Evolutionary conservation across 257 asterid genomes (phyloP), one percentile per base, ranked within the genome.

Genomic region (Nemophila menziesii): DNA sequence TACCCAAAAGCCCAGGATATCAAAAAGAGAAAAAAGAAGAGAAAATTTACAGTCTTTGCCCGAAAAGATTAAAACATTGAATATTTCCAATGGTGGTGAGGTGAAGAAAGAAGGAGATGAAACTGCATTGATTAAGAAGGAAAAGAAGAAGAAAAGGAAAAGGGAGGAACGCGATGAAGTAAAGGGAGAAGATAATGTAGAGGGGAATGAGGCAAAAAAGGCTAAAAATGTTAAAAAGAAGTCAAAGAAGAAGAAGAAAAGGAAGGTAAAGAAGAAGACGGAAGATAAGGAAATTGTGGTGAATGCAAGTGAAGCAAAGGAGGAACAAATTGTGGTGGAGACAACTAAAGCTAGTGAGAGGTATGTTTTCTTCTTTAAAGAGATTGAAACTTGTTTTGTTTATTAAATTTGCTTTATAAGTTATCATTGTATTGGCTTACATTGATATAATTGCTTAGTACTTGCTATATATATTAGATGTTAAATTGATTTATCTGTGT

Each of bases 21-120:
- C 92, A 12, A 89, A 74, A 48, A 67, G 85, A 58, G 82, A 59
- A 54, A 79, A 71, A 54, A 75, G 78, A 27, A 66, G 77, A 29
- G 67, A 54, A 46, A 78, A 43, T 46, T 63, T 61, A 0, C 47
- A 13, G 17, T 22, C 55, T 65, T 53, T 47, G 46, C 53, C 36
- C 16, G 78, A 61, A 68, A 70, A 65, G 36, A 34, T 39, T 7
- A 69, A 54, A 33, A 26, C 26, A 33, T 42, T 58, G n/a, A 8
- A 24, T 2, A 22, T 4, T 5, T 16, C 1, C 19, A 1, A 29
- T 29, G 45, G 13, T 16, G 13, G 1, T 40, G 45, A 40, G 45
- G 45, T 40, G 50, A 27, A 49, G 19, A 33, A 42, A 36, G 43
- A 15, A 14, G 68, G 51, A 22, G 65, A 29, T 46, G 69, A 40